These are phyloP conservation scores for Magnusiomyces tetraspermus DNA, from an alignment of 1,139 yeast genomes.

Conservation along the genomic window DNA sequence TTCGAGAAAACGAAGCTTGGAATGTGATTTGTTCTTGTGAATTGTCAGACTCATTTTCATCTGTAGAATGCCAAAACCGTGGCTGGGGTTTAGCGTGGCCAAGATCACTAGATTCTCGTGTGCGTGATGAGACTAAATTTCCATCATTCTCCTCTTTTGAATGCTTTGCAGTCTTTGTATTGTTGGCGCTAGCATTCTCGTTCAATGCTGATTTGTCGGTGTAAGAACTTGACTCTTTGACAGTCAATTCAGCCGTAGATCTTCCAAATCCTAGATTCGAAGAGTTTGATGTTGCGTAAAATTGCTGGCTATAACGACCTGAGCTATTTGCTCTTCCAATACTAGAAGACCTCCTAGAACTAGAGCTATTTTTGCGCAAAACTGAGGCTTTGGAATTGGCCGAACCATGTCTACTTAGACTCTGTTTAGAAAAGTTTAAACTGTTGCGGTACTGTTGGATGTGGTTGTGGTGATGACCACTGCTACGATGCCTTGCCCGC, in stretches of 20 bases:
- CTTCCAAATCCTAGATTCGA: background rate
- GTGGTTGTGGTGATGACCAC: background rate
- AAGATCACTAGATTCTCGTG: too few species aligned
- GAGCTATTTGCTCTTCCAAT: background rate
- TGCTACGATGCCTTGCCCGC: conserved; percentile 15
- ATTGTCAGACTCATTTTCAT: too few species aligned
- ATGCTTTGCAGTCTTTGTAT: background rate
- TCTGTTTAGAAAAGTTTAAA: conserved; percentile 17
- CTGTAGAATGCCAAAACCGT: too few species aligned
- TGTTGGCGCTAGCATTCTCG: background rate
- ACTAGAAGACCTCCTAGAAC: conserved; percentile 7
- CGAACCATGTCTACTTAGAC: conserved; percentile 19
- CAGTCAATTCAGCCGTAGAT: background rate
- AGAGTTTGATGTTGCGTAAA: background rate
- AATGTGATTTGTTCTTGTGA: too few species aligned
- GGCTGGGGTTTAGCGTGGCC: too few species aligned
- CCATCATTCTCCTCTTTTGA: too few species aligned
- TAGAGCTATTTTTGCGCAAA: background rate
- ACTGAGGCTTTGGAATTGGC: conserved; percentile 36
- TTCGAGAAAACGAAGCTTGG: too few species aligned
- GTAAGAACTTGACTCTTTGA: background rate
- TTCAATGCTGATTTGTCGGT: background rate
- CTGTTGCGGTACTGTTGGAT: conserved; percentile 9
- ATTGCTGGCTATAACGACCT: background rate
- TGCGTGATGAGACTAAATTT: too few species aligned